Conservation (phyloP, 2,329 filamentous ascomycete species). For the Elsinoe batatas region DNA sequence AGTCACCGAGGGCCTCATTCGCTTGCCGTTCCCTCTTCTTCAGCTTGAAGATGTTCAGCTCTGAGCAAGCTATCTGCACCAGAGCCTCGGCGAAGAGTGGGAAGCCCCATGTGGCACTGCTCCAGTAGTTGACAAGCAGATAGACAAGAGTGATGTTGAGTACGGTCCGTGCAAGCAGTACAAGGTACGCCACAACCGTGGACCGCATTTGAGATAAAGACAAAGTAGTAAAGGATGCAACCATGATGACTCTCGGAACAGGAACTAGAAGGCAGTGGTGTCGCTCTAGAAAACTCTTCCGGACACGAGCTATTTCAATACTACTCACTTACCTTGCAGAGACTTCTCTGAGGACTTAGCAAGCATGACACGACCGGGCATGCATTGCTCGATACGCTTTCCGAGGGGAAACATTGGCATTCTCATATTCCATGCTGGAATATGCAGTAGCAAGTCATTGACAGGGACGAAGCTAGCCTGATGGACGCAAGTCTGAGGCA, state of each 20-base stretch:
- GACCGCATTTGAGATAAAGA: neutral
- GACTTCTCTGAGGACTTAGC: neutral
- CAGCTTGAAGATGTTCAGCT: constrained; percentile 6
- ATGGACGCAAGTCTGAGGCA: neutral
- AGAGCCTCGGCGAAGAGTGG: constrained; percentile 5
- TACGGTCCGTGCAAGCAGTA: neutral
- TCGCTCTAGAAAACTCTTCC: neutral
- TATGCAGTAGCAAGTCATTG: too few relatives aligned
- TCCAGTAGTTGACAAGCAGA: constrained; percentile 3
- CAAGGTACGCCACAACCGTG: neutral
- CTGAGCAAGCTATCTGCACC: constrained; percentile 4
- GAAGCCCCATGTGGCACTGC: constrained; percentile 5
- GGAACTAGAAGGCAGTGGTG: neutral
- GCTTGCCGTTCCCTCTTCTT: neutral
- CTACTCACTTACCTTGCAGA: neutral
- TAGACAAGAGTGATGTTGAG: constrained; percentile 6
- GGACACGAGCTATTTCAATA: neutral
- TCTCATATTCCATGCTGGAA: too few relatives aligned
- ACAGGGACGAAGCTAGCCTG: neutral
- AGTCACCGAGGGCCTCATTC: neutral
- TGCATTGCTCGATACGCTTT: neutral
- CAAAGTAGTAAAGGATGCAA: neutral
- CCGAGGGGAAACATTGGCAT: neutral
- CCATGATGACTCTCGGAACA: neutral
- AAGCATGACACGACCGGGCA: too few relatives aligned